Evolutionary conservation across 2,329 filamentous ascomycete species (phyloP), one percentile per base, ranked within the genome.

Genomic region (Dothidotthia symphoricarpi): DNA sequence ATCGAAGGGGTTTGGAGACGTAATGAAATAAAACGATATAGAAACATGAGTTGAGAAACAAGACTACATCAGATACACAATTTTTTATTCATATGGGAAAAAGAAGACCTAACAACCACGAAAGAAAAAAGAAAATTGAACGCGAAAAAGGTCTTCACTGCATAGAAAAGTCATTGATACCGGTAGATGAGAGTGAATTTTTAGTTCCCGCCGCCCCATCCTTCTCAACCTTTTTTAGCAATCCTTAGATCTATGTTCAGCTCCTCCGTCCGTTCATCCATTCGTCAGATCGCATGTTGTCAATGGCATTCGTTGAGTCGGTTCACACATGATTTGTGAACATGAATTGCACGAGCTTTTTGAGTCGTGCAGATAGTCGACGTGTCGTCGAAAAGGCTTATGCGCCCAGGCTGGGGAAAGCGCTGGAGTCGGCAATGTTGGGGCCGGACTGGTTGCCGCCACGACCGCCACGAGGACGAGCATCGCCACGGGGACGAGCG

Each of bases 391-490:
- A 50, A 28, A 32, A 31, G 45, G 36, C 52, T 40, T 72, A 72
- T 55, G 66, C 55, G 57, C 75, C 75, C 50, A 78, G 63, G 66
- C 68, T 74, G 39, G 75, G 75, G 71, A 78, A 78, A 49, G 74
- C 75, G 47, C 59, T 71, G 51, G 66, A 61, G 64, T 78, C 75
- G 47, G 65, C 57, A 53, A 74, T 63, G 66, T 76, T 74, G 65
- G 73, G 68, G 45, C 64, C 57, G 42, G 69, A 61, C 43, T 50
- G 48, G 34, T 41, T 51, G 43, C 59, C 61, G 47, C 66, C 66
- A 51, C 64, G 75, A 49, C 77, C 74, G 51, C 75, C 70, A 56
- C 74, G 72, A 45, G 74, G 72, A 59, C 75, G 71, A 47, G 74
- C 69, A 39, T 64, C 62, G 31, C 64, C 62, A 41, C 61, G 53